A percentile compares a stretch with the other conserved stretches of the same genome.
phyloP scores from a whole-genome alignment of 306 rosid genomes.

The Quercus mongolica region DNA sequence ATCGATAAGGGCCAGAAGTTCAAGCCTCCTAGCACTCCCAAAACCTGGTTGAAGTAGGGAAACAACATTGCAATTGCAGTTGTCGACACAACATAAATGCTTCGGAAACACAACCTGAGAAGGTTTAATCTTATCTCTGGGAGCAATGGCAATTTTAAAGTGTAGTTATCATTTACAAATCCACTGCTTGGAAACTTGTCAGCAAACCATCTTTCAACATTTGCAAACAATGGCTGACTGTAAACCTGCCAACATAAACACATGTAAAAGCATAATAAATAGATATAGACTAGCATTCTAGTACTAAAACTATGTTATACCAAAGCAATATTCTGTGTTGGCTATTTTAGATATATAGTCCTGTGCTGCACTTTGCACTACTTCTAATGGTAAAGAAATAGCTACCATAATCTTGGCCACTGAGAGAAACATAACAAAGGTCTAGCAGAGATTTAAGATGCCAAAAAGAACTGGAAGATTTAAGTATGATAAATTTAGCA shows the following conservation, averaged over 20 bases:
- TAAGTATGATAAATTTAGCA: background rate
- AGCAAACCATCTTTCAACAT: constrained; percentile 49
- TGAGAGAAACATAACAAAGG: too few species aligned
- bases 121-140: constrained; percentile 36
- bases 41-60: constrained; percentile 71
- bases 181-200: constrained; percentile 31
- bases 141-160: constrained; percentile 38
- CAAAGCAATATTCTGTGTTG: background rate
- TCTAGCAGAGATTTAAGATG: background rate
- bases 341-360: too few species aligned
- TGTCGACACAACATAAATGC: constrained; percentile 48
- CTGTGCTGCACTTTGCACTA: too few species aligned
- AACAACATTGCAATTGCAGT: constrained; percentile 49
- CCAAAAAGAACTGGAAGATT: background rate
- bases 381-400: too few species aligned
- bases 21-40: constrained; percentile 67
- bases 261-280: background rate
- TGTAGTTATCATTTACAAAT: constrained; percentile 36
- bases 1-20: constrained; percentile 58
- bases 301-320: too few species aligned
- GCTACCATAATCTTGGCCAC: too few species aligned
- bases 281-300: background rate
- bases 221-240: constrained; percentile 68
- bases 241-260: constrained; percentile 43
- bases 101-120: constrained; percentile 50